Evolutionary conservation across 1,284 basidiomycete species (phyloP).

Genomic region (Tetrapyrgos nigripes): DNA sequence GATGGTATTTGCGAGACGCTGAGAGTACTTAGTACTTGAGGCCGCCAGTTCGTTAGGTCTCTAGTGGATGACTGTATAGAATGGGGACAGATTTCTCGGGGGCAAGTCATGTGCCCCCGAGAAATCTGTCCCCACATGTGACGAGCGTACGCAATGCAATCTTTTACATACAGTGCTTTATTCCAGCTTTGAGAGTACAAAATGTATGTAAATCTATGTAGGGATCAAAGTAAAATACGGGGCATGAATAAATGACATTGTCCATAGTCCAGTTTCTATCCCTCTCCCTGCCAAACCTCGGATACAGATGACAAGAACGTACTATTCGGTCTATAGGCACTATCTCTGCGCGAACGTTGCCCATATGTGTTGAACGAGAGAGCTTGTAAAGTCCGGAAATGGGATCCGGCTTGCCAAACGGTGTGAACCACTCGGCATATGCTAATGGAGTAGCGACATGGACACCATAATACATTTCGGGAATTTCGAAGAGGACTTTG

Average conservation of each 20-base stretch:
- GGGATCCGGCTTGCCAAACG: slow-evolving; percentile 8
- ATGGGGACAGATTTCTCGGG: too few species aligned
- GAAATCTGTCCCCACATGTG: too few species aligned
- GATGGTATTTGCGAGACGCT: too few species aligned
- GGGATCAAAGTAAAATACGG: background rate
- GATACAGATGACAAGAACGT: slow-evolving; percentile 17
- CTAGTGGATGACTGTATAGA: too few species aligned
- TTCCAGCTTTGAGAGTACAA: too few species aligned
- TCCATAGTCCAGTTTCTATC: background rate
- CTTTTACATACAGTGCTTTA: too few species aligned
- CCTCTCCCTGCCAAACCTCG: background rate
- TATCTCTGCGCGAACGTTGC: slow-evolving; percentile 9
- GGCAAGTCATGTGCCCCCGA: too few species aligned
- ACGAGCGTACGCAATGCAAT: too few species aligned
- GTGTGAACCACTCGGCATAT: slow-evolving; percentile 20
- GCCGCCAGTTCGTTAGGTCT: too few species aligned
- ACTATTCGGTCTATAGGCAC: too few species aligned
- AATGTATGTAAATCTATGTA: background rate
- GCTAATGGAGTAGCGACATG: slow-evolving; percentile 7
- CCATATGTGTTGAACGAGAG: slow-evolving; percentile 9
- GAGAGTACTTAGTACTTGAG: too few species aligned
- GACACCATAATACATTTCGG: slow-evolving; percentile 6
- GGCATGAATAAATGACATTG: background rate
- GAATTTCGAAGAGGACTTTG: slow-evolving; percentile 13
- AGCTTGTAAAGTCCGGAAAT: slow-evolving; percentile 12